Percentiles rank a stretch among this genome's conserved stretches.
Evolutionary conservation across 2,329 filamentous ascomycete species (phyloP).

Genomic region (Esteya vermicola): DNA sequence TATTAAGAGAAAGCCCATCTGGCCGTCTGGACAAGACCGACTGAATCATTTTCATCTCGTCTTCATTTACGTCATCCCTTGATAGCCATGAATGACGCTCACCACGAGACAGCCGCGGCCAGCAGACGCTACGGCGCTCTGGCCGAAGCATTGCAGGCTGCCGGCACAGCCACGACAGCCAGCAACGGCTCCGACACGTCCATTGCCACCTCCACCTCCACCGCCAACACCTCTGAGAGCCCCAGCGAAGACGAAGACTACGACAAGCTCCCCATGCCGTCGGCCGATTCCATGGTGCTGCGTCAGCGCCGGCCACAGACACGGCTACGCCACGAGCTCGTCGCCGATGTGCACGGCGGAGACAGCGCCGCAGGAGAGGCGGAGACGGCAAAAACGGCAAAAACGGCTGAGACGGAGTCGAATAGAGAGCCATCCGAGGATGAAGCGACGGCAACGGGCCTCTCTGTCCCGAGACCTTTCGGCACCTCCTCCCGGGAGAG

Average conservation of each 20-base stretch:
- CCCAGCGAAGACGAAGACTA: slow-evolving; percentile 33
- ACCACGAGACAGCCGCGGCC: not conserved
- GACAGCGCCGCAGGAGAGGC: slow-evolving; percentile 1
- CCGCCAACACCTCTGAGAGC: slow-evolving; percentile 23
- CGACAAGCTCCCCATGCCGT: slow-evolving; percentile 18
- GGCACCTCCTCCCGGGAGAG: not conserved
- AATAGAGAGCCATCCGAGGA: too few species aligned
- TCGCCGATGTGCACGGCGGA: too few species aligned
- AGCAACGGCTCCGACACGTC: slow-evolving; percentile 6
- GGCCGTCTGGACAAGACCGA: too few species aligned
- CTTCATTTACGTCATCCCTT: too few species aligned
- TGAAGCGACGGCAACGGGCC: too few species aligned
- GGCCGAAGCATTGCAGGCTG: slow-evolving; percentile 10
- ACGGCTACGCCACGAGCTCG: slow-evolving; percentile 6
- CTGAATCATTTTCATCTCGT: too few species aligned
- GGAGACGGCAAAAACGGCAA: not conserved
- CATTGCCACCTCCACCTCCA: slow-evolving; percentile 14
- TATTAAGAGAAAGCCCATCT: not conserved
- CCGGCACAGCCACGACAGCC: not conserved
- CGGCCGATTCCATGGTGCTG: slow-evolving; percentile 11
- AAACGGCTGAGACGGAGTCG: too few species aligned
- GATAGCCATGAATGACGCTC: too few species aligned
- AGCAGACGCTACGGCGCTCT: slow-evolving; percentile 9
- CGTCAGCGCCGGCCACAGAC: slow-evolving; percentile 6
- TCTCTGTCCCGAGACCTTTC: too few species aligned